phyloP scores from a whole-genome alignment of 495 filamentous ascomycete species.

The Hypoxylon intermedium region DNA sequence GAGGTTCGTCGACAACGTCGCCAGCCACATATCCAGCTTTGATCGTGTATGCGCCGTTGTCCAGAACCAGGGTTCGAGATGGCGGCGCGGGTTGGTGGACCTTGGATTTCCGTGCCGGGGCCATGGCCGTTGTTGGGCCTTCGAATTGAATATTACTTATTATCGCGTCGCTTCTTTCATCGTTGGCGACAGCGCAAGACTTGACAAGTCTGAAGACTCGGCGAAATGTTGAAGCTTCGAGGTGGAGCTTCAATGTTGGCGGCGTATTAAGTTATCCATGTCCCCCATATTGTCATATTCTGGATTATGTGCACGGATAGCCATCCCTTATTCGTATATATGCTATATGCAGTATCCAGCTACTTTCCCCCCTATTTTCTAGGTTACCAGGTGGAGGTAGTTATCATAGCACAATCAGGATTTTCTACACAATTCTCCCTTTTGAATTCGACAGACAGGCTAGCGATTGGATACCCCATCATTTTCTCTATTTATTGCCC shows the following conservation, averaged over 20 bases:
- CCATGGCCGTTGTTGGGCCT: slow-evolving; percentile 44
- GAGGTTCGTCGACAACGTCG: slow-evolving; percentile 61
- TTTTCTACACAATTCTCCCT: background rate
- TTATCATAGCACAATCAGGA: background rate
- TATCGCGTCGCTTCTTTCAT: background rate
- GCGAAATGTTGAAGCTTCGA: background rate
- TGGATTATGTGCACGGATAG: background rate
- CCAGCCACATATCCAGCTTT: slow-evolving; percentile 83
- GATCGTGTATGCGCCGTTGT: slow-evolving; percentile 93
- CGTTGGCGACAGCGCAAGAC: no score
- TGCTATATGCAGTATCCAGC: background rate
- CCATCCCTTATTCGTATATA: background rate
- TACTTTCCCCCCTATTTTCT: background rate
- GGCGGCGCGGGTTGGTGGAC: slow-evolving; percentile 55
- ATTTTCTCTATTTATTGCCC: slow-evolving; percentile 24
- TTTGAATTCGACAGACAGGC: background rate
- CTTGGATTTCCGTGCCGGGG: slow-evolving; percentile 53
- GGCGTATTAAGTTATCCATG: no score
- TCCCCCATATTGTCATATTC: no score
- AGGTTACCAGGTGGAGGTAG: no score
- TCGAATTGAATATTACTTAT: background rate
- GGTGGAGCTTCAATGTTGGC: no score
- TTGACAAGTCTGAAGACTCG: no score
- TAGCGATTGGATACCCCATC: background rate
- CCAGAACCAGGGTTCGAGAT: slow-evolving; percentile 79